These are phyloP conservation scores for Blastobotrys malaysiensis DNA, from an alignment of 1,139 yeast species.

Conservation along the genomic window DNA sequence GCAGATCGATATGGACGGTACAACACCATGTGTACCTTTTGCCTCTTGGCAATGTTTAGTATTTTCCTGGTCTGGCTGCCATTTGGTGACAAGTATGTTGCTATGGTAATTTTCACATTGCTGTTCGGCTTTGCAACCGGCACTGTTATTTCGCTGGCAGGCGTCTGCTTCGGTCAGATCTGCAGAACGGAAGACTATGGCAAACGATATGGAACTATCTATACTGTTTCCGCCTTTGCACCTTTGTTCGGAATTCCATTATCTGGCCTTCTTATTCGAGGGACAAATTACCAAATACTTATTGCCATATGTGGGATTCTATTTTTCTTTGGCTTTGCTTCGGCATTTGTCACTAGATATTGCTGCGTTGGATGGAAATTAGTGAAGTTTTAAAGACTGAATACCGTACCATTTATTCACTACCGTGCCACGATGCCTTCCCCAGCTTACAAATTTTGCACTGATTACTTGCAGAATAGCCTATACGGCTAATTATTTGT, in stretches of 20 bases:
- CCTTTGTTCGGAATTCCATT: slow-evolving; percentile 46
- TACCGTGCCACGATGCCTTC: no score
- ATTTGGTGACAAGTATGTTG: slow-evolving; percentile 39
- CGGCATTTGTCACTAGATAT: background rate
- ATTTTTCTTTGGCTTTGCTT: background rate
- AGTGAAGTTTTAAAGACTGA: background rate
- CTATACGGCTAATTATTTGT: no score
- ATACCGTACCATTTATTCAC: no score
- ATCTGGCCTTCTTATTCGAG: slow-evolving; percentile 45
- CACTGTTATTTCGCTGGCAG: slow-evolving; percentile 45
- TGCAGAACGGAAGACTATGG: slow-evolving; percentile 47
- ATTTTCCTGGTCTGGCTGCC: slow-evolving; percentile 49
- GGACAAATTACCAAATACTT: slow-evolving; percentile 34
- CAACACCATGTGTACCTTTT: slow-evolving; percentile 46
- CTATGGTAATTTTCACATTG: slow-evolving; percentile 44
- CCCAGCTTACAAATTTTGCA: no score
- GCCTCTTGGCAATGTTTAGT: slow-evolving; percentile 39
- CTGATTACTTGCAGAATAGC: no score
- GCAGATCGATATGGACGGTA: slow-evolving; percentile 56
- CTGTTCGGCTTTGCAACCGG: slow-evolving; percentile 50
- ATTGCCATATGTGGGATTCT: slow-evolving; percentile 37
- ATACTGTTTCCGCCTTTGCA: slow-evolving; percentile 42
- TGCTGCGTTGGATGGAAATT: background rate
- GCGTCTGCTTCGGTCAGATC: slow-evolving; percentile 48
- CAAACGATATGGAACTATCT: slow-evolving; percentile 44